Evolutionary conservation across 2,329 filamentous ascomycete species (phyloP).

Genomic region (Cercospora sp.): DNA sequence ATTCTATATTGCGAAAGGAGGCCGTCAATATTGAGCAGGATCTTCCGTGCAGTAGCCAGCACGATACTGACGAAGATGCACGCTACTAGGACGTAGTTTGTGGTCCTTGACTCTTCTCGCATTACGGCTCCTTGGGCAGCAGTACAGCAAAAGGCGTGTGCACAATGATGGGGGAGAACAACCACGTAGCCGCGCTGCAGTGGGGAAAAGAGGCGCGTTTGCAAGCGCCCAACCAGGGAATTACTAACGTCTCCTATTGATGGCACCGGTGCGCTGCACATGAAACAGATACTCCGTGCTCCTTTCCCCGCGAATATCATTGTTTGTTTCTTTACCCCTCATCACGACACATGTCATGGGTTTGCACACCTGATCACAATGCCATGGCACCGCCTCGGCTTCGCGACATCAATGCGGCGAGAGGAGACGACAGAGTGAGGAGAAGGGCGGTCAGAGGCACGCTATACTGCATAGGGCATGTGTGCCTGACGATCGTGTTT

Average conservation of each 20-base stretch:
- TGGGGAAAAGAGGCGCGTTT: background rate
- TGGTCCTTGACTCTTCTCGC: background rate
- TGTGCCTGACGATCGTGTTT: constrained; percentile 7
- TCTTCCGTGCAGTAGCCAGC: background rate
- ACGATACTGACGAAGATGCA: background rate
- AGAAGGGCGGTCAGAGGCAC: background rate
- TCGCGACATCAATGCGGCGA: background rate
- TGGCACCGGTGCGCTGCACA: too few species aligned
- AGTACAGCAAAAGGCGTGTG: constrained; percentile 1
- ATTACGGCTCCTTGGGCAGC: constrained; percentile 2
- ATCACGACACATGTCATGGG: background rate
- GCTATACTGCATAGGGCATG: background rate
- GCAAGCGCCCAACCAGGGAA: constrained; percentile 1
- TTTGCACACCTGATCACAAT: background rate
- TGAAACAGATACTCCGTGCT: too few species aligned
- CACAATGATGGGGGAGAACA: background rate
- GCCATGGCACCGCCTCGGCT: background rate
- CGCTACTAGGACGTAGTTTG: background rate
- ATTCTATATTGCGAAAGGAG: background rate
- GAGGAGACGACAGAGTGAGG: background rate
- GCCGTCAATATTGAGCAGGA: background rate
- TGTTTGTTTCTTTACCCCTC: background rate
- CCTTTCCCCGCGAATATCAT: background rate
- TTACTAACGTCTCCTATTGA: background rate
- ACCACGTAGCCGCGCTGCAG: constrained; percentile 6